A percentile compares a stretch with the other conserved stretches of the same genome.
These are phyloP conservation scores for Syncephalastrum racemosum DNA, from an alignment of 371 early-diverging fungal species.

Conservation along the genomic window DNA sequence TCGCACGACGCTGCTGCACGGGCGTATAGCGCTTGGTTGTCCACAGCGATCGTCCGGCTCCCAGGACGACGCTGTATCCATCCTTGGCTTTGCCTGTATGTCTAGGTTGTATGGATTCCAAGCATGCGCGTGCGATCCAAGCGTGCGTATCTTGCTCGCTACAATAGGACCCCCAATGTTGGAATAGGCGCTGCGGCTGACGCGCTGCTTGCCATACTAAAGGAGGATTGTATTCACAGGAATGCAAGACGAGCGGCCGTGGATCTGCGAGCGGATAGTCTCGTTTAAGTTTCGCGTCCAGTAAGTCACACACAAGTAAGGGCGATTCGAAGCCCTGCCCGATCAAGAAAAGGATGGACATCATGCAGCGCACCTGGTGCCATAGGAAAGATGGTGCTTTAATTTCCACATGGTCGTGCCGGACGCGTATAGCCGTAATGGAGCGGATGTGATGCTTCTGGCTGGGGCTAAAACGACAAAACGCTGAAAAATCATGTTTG, in stretches of 20 bases:
- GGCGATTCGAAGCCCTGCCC: slow-evolving; percentile 59
- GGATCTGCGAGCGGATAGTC: slow-evolving; percentile 73
- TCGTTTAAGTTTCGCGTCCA: slow-evolving; percentile 37
- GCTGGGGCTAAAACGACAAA: slow-evolving; percentile 89
- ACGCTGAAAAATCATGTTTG: slow-evolving; percentile 89
- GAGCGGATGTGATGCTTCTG: slow-evolving; percentile 70
- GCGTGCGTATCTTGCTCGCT: no score
- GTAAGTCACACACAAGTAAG: slow-evolving; percentile 29
- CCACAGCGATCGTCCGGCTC: no score
- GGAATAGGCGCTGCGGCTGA: no score
- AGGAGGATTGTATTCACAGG: slow-evolving; percentile 69
- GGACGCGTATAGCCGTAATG: slow-evolving; percentile 64
- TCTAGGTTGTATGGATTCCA: no score
- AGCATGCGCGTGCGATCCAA: no score
- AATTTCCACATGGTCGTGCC: slow-evolving; percentile 56
- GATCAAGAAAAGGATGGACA: slow-evolving; percentile 84
- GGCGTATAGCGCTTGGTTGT: no score
- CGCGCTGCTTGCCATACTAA: no score
- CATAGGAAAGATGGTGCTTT: slow-evolving; percentile 89
- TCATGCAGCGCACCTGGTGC: slow-evolving; percentile 97
- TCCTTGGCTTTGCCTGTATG: no score
- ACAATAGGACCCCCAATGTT: no score
- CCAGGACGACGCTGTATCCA: no score
- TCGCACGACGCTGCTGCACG: no score
- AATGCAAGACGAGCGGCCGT: slow-evolving; percentile 80